Percentiles rank a stretch among this genome's conserved stretches.
Conservation (phyloP, 2,329 filamentous ascomycete genomes). For the Paracoccidioides lutzii region DNA sequence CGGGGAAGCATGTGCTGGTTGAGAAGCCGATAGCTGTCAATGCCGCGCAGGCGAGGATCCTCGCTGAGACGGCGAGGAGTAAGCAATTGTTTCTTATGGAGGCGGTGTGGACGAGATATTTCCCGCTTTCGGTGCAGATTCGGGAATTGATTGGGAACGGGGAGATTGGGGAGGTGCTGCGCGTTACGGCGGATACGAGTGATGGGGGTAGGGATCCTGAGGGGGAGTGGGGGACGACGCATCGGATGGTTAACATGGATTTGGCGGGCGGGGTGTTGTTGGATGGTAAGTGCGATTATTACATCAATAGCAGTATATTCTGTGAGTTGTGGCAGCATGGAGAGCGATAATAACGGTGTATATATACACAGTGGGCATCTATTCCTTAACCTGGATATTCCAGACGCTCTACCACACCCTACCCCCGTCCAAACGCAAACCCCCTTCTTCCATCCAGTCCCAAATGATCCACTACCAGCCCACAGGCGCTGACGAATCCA, state of each 20-base stretch:
- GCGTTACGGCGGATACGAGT: constrained; percentile 48
- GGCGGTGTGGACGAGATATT: constrained; percentile 81
- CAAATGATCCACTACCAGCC: constrained; percentile 58
- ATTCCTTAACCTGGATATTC: constrained; percentile 82
- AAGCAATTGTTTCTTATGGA: constrained; percentile 73
- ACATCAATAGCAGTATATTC: background rate
- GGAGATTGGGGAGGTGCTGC: constrained; percentile 45
- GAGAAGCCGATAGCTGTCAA: constrained; percentile 86
- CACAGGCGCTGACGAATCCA: constrained; percentile 65
- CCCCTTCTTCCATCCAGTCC: constrained; percentile 51
- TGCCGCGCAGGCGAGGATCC: constrained; percentile 58
- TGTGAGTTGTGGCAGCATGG: no score
- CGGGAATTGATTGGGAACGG: constrained; percentile 43
- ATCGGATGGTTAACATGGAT: constrained; percentile 73
- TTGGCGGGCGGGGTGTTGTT: constrained; percentile 72
- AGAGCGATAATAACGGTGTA: no score
- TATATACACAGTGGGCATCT: constrained; percentile 53
- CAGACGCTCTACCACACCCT: constrained; percentile 77
- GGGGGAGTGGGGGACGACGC: constrained; percentile 44
- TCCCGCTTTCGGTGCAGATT: constrained; percentile 67
- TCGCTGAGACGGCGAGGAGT: constrained; percentile 57
- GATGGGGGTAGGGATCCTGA: constrained; percentile 47
- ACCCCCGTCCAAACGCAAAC: constrained; percentile 47
- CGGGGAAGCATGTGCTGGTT: constrained; percentile 78
- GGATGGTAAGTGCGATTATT: constrained; percentile 40